Evolutionary conservation across 208 protist genomes (phyloP).

Genomic region (Kentomonas sorsogonicus): DNA sequence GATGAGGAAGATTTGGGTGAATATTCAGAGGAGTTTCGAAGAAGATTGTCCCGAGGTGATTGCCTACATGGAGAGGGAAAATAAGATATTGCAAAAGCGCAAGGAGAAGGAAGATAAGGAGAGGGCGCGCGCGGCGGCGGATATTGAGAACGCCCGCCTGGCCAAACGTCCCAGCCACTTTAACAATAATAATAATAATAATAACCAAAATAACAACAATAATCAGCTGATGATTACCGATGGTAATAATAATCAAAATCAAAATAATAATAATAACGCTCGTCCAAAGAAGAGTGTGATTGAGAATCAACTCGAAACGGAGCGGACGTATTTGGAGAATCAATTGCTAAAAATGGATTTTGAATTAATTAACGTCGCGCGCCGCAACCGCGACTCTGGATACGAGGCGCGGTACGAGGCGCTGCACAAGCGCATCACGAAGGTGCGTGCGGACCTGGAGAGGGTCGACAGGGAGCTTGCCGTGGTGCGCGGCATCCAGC

Average conservation of each 20-base stretch:
- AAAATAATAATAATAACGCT: too few relatives aligned
- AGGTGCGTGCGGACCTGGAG: conserved; percentile 36
- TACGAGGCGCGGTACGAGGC: conserved; percentile 38
- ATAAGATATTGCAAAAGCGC: too few relatives aligned
- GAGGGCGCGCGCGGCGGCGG: too few relatives aligned
- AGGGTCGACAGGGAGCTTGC: conserved; percentile 36
- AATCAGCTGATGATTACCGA: background rate
- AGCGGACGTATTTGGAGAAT: conserved; percentile 25
- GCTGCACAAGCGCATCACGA: conserved; percentile 36
- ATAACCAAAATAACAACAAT: conserved; percentile 4
- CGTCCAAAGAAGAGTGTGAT: conserved; percentile 16
- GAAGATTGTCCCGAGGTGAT: background rate
- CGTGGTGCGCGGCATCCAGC: too few relatives aligned
- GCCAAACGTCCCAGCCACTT: background rate
- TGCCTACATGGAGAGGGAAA: background rate
- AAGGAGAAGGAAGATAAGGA: too few relatives aligned
- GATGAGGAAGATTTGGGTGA: background rate
- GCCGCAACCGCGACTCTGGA: conserved; percentile 27
- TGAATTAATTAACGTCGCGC: conserved; percentile 21
- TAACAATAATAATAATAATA: background rate
- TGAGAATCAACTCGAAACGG: conserved; percentile 29
- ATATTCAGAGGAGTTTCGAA: background rate
- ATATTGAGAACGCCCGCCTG: too few relatives aligned
- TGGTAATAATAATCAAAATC: background rate
- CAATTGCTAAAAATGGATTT: conserved; percentile 49